Evolutionary conservation across 352 stramenopile species (phyloP).

Genomic region (Phytophthora multivora): DNA sequence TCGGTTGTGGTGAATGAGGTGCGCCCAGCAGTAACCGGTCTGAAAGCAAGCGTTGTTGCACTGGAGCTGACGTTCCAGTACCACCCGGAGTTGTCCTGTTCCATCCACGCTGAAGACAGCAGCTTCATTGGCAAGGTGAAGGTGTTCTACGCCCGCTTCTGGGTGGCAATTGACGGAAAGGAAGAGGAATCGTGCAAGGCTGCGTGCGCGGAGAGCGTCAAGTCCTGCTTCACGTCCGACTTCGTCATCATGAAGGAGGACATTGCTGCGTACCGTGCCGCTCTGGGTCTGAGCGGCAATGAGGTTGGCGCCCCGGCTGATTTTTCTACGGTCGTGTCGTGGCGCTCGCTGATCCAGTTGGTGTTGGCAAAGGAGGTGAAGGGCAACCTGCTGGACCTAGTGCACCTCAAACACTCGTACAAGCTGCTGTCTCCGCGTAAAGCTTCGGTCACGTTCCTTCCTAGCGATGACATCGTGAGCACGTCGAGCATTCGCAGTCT

Average conservation of each 20-base stretch:
- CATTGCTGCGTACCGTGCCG: slow-evolving; percentile 62
- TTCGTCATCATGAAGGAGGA: slow-evolving; percentile 66
- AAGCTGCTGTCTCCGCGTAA: slow-evolving; percentile 61
- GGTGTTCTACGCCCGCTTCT: slow-evolving; percentile 80
- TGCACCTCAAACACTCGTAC: slow-evolving; percentile 88
- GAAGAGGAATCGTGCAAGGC: slow-evolving; percentile 61
- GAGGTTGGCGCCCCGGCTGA: slow-evolving; percentile 56
- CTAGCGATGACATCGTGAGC: slow-evolving; percentile 76
- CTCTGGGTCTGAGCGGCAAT: slow-evolving; percentile 46
- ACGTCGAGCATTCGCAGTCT: slow-evolving; percentile 72
- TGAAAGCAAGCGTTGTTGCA: slow-evolving; percentile 46
- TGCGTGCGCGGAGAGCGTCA: slow-evolving; percentile 65
- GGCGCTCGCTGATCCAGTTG: slow-evolving; percentile 82
- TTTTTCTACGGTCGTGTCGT: slow-evolving; percentile 81
- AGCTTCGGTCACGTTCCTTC: slow-evolving; percentile 46
- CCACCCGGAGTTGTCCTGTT: slow-evolving; percentile 45
- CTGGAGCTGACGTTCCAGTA: slow-evolving; percentile 67
- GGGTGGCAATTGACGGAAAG: slow-evolving; percentile 62
- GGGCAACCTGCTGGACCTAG: slow-evolving; percentile 80
- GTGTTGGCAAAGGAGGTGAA: slow-evolving; percentile 85
- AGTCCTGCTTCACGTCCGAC: slow-evolving; percentile 63
- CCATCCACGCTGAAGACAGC: slow-evolving; percentile 53
- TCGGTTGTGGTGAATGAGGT: slow-evolving; percentile 58
- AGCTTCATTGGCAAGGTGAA: slow-evolving; percentile 68
- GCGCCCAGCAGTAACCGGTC: slow-evolving; percentile 56